A percentile compares a stretch with the other conserved stretches of the same genome.
Conservation (phyloP, 192 early-diverging fungal genomes). For the Linnemannia zychae region DNA sequence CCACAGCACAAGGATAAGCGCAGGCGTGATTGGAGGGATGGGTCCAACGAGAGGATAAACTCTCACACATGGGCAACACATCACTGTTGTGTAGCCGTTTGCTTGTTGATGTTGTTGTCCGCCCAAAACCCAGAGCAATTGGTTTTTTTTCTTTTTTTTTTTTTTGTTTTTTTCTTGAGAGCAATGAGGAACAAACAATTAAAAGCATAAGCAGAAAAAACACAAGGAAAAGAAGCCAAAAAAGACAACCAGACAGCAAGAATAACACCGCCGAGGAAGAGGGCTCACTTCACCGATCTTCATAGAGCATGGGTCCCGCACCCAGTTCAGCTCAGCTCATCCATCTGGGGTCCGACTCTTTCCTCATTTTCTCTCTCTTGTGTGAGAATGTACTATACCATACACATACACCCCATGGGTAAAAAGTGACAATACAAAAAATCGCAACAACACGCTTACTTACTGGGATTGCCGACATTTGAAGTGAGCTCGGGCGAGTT, state of each 20-base stretch:
- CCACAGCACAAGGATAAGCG: not conserved
- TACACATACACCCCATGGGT: not conserved
- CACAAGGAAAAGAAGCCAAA: not conserved
- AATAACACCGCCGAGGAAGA: conserved; percentile 12
- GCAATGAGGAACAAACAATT: conserved; percentile 1
- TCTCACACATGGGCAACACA: not conserved
- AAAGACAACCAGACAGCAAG: not conserved
- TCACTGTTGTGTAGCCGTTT: too few relatives aligned
- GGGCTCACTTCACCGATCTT: conserved; percentile 12
- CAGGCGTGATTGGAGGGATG: not conserved
- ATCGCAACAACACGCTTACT: not conserved
- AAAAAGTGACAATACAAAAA: not conserved
- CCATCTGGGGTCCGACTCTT: conserved; percentile 3
- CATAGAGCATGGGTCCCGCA: conserved; percentile 10
- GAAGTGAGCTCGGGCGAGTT: conserved; percentile 44
- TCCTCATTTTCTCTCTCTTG: not conserved
- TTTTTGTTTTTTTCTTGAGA: conserved; percentile 8
- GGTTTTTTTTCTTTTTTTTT: conserved; percentile 16
- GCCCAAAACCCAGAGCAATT: not conserved
- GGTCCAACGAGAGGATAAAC: not conserved
- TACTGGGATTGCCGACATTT: conserved; percentile 44
- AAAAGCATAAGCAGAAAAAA: conserved; percentile 7
- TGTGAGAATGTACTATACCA: conserved; percentile 2
- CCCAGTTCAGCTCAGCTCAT: conserved; percentile 12
- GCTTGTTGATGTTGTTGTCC: not conserved